These are phyloP conservation scores for Mortierella polycephala DNA, from an alignment of 371 early-diverging fungal species.

Conservation along the genomic window DNA sequence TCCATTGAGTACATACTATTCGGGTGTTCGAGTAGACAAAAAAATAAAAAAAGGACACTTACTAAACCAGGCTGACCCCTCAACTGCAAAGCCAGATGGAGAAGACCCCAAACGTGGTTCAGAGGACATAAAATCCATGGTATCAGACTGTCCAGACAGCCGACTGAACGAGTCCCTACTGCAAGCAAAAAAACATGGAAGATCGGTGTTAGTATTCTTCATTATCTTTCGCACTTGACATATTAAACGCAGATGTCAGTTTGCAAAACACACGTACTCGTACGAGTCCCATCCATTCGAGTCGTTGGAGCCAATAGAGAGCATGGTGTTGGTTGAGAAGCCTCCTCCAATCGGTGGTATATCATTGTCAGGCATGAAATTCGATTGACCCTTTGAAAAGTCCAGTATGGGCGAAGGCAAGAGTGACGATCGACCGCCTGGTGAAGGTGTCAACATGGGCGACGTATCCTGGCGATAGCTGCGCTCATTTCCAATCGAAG, in stretches of 20 bases:
- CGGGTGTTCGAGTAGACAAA: too few species aligned
- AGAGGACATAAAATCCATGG: slow-evolving; percentile 10
- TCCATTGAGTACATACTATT: not conserved
- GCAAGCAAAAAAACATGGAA: slow-evolving; percentile 1
- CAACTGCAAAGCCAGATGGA: slow-evolving; percentile 14
- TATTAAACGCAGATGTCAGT: not conserved
- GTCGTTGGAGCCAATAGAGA: slow-evolving; percentile 37
- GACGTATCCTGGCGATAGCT: slow-evolving; percentile 32
- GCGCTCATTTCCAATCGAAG: slow-evolving; percentile 37
- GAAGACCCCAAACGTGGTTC: slow-evolving; percentile 21
- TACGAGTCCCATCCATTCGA: slow-evolving; percentile 32
- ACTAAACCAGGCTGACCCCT: slow-evolving; percentile 45
- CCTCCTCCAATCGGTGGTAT: slow-evolving; percentile 16
- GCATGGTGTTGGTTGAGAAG: slow-evolving; percentile 32
- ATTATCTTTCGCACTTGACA: not conserved
- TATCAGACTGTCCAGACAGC: slow-evolving; percentile 23
- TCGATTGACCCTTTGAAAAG: slow-evolving; percentile 39
- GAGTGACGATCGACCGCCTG: slow-evolving; percentile 25
- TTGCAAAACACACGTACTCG: slow-evolving; percentile 16
- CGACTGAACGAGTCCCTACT: slow-evolving; percentile 29
- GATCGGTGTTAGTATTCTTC: too few species aligned
- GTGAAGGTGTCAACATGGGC: slow-evolving; percentile 42
- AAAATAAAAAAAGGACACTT: slow-evolving; percentile 13
- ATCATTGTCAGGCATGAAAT: slow-evolving; percentile 38
- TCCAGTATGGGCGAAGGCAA: slow-evolving; percentile 39